These are phyloP conservation scores for Marasmius tenuissimus DNA, from an alignment of 1,284 basidiomycete genomes.

Conservation along the genomic window DNA sequence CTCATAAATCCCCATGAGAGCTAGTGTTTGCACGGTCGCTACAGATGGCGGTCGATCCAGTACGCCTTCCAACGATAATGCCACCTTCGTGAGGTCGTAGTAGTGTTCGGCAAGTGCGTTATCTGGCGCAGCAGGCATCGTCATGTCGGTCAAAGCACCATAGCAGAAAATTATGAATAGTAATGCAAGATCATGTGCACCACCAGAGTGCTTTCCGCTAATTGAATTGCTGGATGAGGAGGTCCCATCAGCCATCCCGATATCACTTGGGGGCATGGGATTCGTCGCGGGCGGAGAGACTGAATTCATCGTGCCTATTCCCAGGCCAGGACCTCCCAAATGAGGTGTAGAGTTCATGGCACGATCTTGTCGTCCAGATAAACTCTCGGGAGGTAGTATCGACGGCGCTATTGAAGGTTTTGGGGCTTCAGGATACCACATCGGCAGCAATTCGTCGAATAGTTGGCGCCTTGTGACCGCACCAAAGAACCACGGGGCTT, in stretches of 20 bases:
- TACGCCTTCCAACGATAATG: slow-evolving; percentile 63
- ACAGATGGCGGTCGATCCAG: slow-evolving; percentile 66
- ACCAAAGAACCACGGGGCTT: slow-evolving; percentile 76
- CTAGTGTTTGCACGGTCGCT: slow-evolving; percentile 64
- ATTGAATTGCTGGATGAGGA: slow-evolving; percentile 7
- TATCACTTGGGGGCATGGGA: slow-evolving; percentile 9
- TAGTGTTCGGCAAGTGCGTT: slow-evolving; percentile 52
- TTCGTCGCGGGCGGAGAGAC: background rate
- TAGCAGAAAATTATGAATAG: slow-evolving; percentile 59
- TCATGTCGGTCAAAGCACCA: slow-evolving; percentile 54
- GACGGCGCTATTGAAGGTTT: slow-evolving; percentile 17
- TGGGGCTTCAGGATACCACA: slow-evolving; percentile 61
- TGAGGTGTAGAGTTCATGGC: background rate
- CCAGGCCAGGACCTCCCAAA: background rate
- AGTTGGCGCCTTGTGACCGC: slow-evolving; percentile 62
- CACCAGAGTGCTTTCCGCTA: slow-evolving; percentile 22
- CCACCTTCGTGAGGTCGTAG: slow-evolving; percentile 56
- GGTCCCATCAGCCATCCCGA: background rate
- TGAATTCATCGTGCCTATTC: slow-evolving; percentile 7
- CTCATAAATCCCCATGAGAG: slow-evolving; percentile 69
- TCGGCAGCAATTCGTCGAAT: slow-evolving; percentile 61
- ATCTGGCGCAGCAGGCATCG: slow-evolving; percentile 48
- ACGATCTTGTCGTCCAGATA: slow-evolving; percentile 1
- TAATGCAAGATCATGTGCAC: slow-evolving; percentile 57
- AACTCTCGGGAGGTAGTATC: background rate